These are phyloP conservation scores for Verticillium albo-atrum DNA, from an alignment of 2,329 filamentous ascomycete genomes.

Conservation along the genomic window DNA sequence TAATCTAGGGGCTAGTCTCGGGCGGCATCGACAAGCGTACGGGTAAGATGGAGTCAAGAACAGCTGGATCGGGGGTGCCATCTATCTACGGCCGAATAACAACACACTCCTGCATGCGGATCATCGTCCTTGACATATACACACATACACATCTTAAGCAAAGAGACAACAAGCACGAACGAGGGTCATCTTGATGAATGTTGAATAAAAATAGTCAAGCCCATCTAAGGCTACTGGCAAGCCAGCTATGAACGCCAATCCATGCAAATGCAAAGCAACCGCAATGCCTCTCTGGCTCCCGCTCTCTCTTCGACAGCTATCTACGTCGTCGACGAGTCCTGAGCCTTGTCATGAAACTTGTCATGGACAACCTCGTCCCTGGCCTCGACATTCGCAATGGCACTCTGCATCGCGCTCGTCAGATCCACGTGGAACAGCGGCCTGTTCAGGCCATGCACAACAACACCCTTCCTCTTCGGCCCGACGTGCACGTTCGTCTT, in stretches of 20 bases:
- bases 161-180: no score
- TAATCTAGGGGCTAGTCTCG: no score
- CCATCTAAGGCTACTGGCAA: no score
- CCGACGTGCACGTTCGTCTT: conserved; percentile 26
- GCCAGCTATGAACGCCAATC: not conserved
- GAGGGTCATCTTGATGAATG: no score
- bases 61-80: no score
- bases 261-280: not conserved
- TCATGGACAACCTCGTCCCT: not conserved
- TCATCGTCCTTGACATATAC: no score
- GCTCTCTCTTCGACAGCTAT: not conserved
- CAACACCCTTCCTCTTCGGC: conserved; percentile 47
- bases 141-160: no score
- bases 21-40: no score
- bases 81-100: no score
- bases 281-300: not conserved
- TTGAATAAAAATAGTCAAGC: not conserved
- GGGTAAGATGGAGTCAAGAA: no score
- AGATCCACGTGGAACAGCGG: conserved; percentile 94
- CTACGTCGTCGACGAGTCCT: not conserved
- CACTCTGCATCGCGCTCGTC: conserved; percentile 82
- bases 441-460: conserved; percentile 80
- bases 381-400: conserved; percentile 71
- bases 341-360: not conserved
- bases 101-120: no score